Conservation (phyloP, 1,284 basidiomycete genomes). For the Apiotrichum mycotoxinovorans region DNA sequence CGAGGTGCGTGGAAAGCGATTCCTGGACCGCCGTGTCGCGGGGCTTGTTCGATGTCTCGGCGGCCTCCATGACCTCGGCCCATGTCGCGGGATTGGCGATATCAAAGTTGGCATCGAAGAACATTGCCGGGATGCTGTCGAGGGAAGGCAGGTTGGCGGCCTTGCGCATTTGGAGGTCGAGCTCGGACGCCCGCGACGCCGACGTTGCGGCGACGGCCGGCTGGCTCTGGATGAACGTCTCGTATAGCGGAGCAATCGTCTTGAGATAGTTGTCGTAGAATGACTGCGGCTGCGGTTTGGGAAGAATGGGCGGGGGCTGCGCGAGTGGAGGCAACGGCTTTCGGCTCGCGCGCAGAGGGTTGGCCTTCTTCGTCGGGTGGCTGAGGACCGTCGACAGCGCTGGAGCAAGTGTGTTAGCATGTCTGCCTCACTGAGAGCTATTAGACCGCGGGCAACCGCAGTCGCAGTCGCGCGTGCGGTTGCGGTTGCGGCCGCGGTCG, state of each 20-base stretch:
- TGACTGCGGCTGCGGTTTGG: slow-evolving; percentile 54
- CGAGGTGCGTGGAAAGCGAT: slow-evolving; percentile 85
- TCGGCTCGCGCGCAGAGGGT: slow-evolving; percentile 76
- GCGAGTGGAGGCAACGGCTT: slow-evolving; percentile 65
- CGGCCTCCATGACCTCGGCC: slow-evolving; percentile 59
- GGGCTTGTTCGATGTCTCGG: slow-evolving; percentile 27
- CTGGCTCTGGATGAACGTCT: slow-evolving; percentile 48
- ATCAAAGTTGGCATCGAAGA: slow-evolving; percentile 75
- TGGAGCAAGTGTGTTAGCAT: slow-evolving; percentile 13
- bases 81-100: slow-evolving; percentile 83
- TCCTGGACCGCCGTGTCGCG: slow-evolving; percentile 73
- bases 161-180: slow-evolving; percentile 12
- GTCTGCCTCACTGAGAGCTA: too few relatives aligned
- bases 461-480: background rate
- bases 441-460: too few relatives aligned
- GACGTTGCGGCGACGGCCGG: slow-evolving; percentile 23
- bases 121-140: slow-evolving; percentile 72
- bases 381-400: slow-evolving; percentile 75
- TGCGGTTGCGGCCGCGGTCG: background rate
- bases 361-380: slow-evolving; percentile 75
- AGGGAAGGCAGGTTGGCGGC: slow-evolving; percentile 57
- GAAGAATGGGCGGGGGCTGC: slow-evolving; percentile 61
- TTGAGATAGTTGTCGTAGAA: slow-evolving; percentile 80
- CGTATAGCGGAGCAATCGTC: slow-evolving; percentile 71
- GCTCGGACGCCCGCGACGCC: slow-evolving; percentile 2